Conservation (phyloP, 345 rosid genomes). For the Bretschneidera sinensis region DNA sequence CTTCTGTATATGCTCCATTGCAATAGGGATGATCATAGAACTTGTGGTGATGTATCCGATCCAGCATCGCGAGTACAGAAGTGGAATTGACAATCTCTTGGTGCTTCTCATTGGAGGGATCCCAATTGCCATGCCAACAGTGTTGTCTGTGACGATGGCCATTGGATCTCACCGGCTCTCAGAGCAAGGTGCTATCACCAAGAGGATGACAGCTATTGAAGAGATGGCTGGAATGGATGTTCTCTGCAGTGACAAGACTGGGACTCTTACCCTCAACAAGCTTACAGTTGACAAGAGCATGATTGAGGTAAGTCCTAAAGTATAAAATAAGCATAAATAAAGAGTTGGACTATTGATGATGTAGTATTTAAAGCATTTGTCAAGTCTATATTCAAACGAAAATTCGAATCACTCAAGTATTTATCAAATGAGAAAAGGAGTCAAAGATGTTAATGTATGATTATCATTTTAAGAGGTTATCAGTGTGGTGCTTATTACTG, state of each 20-base stretch:
- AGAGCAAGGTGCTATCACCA: slow-evolving; percentile 80
- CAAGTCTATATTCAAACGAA: too few species aligned
- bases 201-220: slow-evolving; percentile 89
- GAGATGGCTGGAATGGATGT: slow-evolving; percentile 96
- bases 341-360: neutral
- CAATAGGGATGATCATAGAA: slow-evolving; percentile 59
- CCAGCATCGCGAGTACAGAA: slow-evolving; percentile 61
- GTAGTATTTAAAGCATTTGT: too few species aligned
- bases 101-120: slow-evolving; percentile 89
- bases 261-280: slow-evolving; percentile 86
- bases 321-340: neutral
- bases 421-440: too few species aligned
- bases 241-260: slow-evolving; percentile 81
- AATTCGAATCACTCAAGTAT: too few species aligned
- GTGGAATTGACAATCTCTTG: slow-evolving; percentile 72
- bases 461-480: too few species aligned
- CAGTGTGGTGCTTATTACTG: neutral
- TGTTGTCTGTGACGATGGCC: slow-evolving; percentile 83
- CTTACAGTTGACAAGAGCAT: slow-evolving; percentile 74
- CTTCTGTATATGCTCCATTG: slow-evolving; percentile 81
- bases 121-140: slow-evolving; percentile 92
- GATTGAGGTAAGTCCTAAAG: slow-evolving; percentile 46
- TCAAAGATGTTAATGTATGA: neutral
- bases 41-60: slow-evolving; percentile 71
- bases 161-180: slow-evolving; percentile 83